phyloP scores from a whole-genome alignment of 768 basidiomycete genomes.

The Podaxis mareebaensis region DNA sequence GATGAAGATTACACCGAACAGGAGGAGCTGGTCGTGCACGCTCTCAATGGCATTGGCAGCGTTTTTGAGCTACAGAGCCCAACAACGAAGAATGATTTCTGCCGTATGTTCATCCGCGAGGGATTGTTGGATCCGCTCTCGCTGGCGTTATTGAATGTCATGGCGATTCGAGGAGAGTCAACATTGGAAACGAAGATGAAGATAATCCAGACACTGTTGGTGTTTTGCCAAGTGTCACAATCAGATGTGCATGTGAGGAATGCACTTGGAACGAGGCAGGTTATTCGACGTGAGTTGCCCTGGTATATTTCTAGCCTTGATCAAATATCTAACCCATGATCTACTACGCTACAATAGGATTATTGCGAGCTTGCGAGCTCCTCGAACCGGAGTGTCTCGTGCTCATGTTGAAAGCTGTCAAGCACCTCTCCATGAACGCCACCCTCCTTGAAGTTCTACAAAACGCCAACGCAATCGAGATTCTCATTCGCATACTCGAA shows the following conservation, averaged over 20 bases:
- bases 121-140: conserved; percentile 93
- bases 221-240: conserved; percentile 97
- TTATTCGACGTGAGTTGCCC: conserved; percentile 75
- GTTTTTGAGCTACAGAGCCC: conserved; percentile 97
- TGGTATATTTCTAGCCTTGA: neutral
- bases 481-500: conserved; percentile 82
- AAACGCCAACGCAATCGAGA: conserved; percentile 93
- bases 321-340: neutral
- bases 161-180: conserved; percentile 65
- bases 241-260: conserved; percentile 92
- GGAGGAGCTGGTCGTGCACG: conserved; percentile 87
- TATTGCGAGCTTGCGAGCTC: conserved; percentile 84
- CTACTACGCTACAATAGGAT: conserved; percentile 46
- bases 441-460: conserved; percentile 90
- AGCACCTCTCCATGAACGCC: conserved; percentile 94
- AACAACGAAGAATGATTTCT: conserved; percentile 97
- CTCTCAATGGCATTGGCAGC: conserved; percentile 90
- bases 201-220: conserved; percentile 84
- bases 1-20: conserved; percentile 96
- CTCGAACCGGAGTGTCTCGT: conserved; percentile 89
- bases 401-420: conserved; percentile 90
- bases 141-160: conserved; percentile 85
- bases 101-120: conserved; percentile 96
- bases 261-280: conserved; percentile 87
- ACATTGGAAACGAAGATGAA: conserved; percentile 81